Evolutionary conservation across 805 yeast species (phyloP).

Genomic region (Candida berthetii): DNA sequence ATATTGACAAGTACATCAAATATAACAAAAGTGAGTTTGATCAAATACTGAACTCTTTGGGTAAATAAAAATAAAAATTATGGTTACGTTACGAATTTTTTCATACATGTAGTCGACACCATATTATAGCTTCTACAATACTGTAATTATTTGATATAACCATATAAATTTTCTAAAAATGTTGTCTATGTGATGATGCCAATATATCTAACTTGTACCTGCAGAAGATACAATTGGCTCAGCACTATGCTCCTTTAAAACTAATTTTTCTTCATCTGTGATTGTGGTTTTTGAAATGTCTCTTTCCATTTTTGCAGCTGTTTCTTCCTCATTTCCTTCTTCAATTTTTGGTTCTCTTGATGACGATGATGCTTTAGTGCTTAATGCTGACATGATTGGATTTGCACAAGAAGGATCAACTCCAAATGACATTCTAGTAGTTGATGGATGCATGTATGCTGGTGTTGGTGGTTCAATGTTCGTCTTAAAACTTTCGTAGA

Average conservation of each 20-base stretch:
- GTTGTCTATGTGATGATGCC: no score
- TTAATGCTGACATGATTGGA: no score
- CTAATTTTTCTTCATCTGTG: no score
- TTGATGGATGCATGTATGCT: no score
- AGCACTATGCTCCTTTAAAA: no score
- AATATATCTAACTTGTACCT: no score
- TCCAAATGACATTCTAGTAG: neutral
- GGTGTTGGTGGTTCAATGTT: neutral
- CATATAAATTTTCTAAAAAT: no score
- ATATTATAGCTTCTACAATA: no score
- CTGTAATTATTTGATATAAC: no score
- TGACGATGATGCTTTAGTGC: no score
- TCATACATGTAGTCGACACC: no score
- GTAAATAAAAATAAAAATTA: constrained; percentile 4
- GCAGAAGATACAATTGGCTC: no score
- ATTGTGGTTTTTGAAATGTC: neutral
- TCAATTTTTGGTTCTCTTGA: neutral
- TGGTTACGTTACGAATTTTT: neutral
- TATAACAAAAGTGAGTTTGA: constrained; percentile 46
- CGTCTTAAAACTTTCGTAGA: constrained; percentile 17
- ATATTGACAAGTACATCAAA: constrained; percentile 64
- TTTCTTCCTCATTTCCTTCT: neutral
- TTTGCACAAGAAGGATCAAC: neutral
- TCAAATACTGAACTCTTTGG: constrained; percentile 25
- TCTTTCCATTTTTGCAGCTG: neutral